Base-by-base conservation (phyloP, 2,329 filamentous ascomycete species). In the Torrubiella hemipterigena region DNA sequence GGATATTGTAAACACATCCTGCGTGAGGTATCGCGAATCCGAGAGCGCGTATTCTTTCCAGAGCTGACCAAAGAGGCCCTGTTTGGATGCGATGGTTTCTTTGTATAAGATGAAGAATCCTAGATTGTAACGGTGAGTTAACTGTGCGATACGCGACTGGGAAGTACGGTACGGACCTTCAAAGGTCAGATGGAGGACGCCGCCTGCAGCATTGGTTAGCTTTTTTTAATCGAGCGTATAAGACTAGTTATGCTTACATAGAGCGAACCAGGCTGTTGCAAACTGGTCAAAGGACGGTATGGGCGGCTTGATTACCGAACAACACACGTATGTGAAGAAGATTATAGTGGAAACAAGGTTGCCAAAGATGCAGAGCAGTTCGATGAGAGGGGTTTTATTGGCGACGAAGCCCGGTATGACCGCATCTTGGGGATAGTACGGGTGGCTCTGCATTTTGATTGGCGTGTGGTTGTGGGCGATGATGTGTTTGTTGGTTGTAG, bases 41-140 rank as follows among this genome's bases (percentile, higher is more conserved):
- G 82, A 87, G 20, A 87, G 67, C 4, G 82, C 69, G 51, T 94
- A 94, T 55, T 94, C 86, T 51, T 94, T 94, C 86, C 86, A 94
- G 27, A 93, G 63, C 59, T 94, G 84, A 3, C 79, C 83, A 34
- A 87, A 79, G 7, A 91, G 58, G 33, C 77, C 75, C 50, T 85
- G 78, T 37, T 73, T 73, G 9, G 69, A 61, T 0, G 76, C 73
- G 50, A 94, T 67, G 16, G 58, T 61, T 15, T 61, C 56, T 51
- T 83, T 79, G 50, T 87, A 74, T 40, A 71, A 54, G 39, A 86
- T 67, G 50, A 85, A 93, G 54, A 93, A 93, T 22, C 78, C 73
- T 77, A 26, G 13, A 26, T 10, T 11, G 15, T 24, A 20, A 19
- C 18, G 27, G 3, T 9, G 10, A n/a, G 26, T 15, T n/a, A 24